Conservation (phyloP, 1,139 yeast genomes). For the Pichia kudriavzevii region DNA sequence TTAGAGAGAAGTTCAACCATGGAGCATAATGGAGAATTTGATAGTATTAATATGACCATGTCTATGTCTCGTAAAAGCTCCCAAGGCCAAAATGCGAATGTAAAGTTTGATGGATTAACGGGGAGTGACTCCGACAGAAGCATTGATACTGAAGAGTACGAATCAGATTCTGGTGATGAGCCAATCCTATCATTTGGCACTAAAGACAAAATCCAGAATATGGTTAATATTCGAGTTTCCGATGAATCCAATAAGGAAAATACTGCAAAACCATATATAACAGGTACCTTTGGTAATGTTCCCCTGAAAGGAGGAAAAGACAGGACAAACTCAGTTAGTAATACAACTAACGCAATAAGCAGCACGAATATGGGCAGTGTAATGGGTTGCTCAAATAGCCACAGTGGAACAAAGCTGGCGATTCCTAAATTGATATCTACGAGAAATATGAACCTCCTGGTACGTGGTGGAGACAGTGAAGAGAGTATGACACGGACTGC, state of each 20-base stretch:
- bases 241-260: neutral
- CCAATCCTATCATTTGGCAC: constrained; percentile 12
- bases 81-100: no score
- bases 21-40: constrained; percentile 6
- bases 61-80: constrained; percentile 11
- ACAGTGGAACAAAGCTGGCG: constrained; percentile 3
- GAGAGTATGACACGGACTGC: neutral
- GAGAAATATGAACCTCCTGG: constrained; percentile 5
- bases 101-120: no score
- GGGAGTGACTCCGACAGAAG: neutral
- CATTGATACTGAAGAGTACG: constrained; percentile 1
- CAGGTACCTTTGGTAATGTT: constrained; percentile 18
- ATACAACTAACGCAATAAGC: no score
- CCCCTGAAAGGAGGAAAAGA: constrained; percentile 4
- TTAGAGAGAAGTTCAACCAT: constrained; percentile 1
- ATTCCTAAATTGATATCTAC: constrained; percentile 13
- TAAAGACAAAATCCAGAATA: constrained; percentile 1
- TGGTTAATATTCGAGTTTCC: neutral
- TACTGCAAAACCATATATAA: constrained; percentile 7
- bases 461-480: constrained; percentile 8
- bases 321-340: neutral
- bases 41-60: no score
- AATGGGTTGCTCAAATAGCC: no score
- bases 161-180: no score
- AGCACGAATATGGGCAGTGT: no score